Evolutionary conservation across 352 stramenopile genomes (phyloP).

Genomic region (Phytophthora sojae): DNA sequence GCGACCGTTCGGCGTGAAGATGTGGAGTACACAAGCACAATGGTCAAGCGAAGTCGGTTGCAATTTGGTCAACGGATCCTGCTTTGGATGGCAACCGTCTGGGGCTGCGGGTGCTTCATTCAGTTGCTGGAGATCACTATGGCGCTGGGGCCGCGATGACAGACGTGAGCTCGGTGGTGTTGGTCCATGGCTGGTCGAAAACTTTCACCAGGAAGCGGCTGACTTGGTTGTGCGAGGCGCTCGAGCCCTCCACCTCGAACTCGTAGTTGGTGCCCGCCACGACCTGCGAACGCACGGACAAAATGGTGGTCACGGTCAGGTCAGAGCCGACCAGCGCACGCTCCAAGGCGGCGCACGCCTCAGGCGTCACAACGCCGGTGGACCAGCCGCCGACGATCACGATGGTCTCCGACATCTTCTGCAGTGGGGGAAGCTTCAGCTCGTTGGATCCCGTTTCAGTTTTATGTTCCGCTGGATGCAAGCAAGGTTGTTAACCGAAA

Average conservation of each 20-base stretch:
- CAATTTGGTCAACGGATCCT: conserved; percentile 28
- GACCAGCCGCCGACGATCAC: conserved; percentile 39
- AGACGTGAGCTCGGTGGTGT: conserved; percentile 38
- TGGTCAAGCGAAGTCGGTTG: conserved; percentile 15
- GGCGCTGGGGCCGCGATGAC: conserved; percentile 14
- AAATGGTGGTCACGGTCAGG: conserved; percentile 33
- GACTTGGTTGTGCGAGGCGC: conserved; percentile 24
- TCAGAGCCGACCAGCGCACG: conserved; percentile 29
- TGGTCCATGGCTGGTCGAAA: conserved; percentile 44
- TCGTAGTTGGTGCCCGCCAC: conserved; percentile 54
- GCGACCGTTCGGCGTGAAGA: conserved; percentile 30
- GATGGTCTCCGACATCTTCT: background rate
- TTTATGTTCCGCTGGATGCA: conserved; percentile 14
- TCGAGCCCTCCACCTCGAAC: conserved; percentile 47
- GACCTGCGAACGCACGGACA: conserved; percentile 44
- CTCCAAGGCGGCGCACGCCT: conserved; percentile 32
- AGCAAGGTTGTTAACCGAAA: conserved; percentile 10
- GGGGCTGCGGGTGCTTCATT: conserved; percentile 3
- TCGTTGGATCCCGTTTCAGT: conserved; percentile 3
- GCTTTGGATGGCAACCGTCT: background rate
- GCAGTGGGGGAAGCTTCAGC: background rate
- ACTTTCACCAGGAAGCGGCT: conserved; percentile 37
- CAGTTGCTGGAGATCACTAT: conserved; percentile 9
- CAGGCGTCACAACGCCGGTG: conserved; percentile 23
- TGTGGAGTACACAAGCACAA: conserved; percentile 18